These are phyloP conservation scores for Scopulariopsis brevicaulis DNA, from an alignment of 2,329 filamentous ascomycete species.

Conservation along the genomic window DNA sequence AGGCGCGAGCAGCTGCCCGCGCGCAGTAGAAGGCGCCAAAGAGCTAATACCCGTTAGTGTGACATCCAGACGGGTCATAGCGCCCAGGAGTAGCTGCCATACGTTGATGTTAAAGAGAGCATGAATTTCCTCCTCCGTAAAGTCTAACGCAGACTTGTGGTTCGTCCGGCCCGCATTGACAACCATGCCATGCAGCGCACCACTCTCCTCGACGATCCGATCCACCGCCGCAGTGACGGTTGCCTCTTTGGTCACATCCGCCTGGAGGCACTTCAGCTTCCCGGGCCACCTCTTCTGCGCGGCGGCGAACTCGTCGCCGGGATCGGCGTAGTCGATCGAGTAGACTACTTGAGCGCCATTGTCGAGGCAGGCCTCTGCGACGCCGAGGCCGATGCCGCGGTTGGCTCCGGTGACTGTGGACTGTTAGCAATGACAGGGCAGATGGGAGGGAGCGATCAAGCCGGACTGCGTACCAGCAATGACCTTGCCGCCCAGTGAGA, in stretches of 20 bases:
- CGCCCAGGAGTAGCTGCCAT: neutral
- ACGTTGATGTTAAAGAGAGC: conserved; percentile 20
- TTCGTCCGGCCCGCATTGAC: conserved; percentile 38
- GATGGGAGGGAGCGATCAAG: too few species aligned
- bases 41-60: neutral
- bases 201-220: conserved; percentile 26
- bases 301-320: conserved; percentile 11
- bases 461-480: neutral
- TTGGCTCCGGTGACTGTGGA: conserved; percentile 25
- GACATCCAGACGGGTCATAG: neutral
- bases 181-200: conserved; percentile 35
- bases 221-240: conserved; percentile 7
- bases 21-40: conserved; percentile 34
- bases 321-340: conserved; percentile 15
- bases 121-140: conserved; percentile 12
- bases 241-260: conserved; percentile 16
- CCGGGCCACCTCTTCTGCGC: conserved; percentile 27
- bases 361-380: conserved; percentile 32
- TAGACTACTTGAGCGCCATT: conserved; percentile 24
- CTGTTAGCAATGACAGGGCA: neutral
- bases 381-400: conserved; percentile 31
- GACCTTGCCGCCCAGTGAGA: neutral
- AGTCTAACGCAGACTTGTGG: conserved; percentile 38
- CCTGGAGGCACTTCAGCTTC: conserved; percentile 23
- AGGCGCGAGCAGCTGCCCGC: conserved; percentile 28